Percentiles rank a stretch among this genome's conserved stretches.
phyloP scores from a whole-genome alignment of 2,329 filamentous ascomycete genomes.

The Alternaria arbusti region DNA sequence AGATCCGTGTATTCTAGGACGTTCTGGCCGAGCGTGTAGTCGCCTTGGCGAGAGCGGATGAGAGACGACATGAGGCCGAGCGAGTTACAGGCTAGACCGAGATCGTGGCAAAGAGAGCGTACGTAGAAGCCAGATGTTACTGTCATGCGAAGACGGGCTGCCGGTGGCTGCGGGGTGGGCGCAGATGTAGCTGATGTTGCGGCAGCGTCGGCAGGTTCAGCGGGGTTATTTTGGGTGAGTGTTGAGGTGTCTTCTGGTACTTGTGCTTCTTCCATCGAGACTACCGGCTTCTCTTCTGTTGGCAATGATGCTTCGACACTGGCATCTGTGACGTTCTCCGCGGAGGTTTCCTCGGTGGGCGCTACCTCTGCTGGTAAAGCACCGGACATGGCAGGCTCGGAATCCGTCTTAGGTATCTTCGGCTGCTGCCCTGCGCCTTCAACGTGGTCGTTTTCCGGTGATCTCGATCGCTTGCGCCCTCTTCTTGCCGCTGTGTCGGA shows the following conservation, averaged over 20 bases:
- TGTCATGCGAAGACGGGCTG: slow-evolving; percentile 84
- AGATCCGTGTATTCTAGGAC: slow-evolving; percentile 82
- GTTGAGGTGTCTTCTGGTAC: not conserved
- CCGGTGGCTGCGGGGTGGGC: slow-evolving; percentile 58
- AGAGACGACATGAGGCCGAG: slow-evolving; percentile 87
- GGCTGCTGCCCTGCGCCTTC: slow-evolving; percentile 25
- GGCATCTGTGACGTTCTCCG: not conserved
- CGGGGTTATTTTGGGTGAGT: not conserved
- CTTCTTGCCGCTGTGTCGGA: slow-evolving; percentile 34
- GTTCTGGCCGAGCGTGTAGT: slow-evolving; percentile 74
- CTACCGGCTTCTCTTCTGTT: not conserved
- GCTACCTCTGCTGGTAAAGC: slow-evolving; percentile 31
- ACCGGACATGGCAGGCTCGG: slow-evolving; percentile 43
- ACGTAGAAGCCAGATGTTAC: slow-evolving; percentile 98
- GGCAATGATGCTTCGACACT: not conserved
- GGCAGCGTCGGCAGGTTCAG: not conserved
- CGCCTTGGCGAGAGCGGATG: slow-evolving; percentile 78
- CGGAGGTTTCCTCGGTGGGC: not conserved
- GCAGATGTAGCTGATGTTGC: not conserved
- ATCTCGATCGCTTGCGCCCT: slow-evolving; percentile 29
- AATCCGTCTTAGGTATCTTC: slow-evolving; percentile 35
- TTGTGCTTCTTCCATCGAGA: not conserved
- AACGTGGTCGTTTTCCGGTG: slow-evolving; percentile 16
- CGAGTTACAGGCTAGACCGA: slow-evolving; percentile 81
- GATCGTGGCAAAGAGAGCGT: slow-evolving; percentile 88